These are phyloP conservation scores for Amanita jacksonii DNA, from an alignment of 768 basidiomycete genomes.

Conservation along the genomic window DNA sequence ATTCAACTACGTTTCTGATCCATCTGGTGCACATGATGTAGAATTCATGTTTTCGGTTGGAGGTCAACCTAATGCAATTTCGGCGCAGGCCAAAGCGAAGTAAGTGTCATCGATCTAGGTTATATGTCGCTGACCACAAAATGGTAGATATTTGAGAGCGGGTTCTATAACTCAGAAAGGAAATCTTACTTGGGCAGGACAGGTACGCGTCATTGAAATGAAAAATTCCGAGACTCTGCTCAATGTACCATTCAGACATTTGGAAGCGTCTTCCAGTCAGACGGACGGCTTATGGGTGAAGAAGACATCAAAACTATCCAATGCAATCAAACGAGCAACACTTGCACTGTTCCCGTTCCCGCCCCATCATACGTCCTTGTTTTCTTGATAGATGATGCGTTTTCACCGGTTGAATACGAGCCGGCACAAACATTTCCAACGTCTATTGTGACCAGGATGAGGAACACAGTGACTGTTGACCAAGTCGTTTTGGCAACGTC, in stretches of 20 bases:
- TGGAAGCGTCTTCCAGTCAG: constrained; percentile 48
- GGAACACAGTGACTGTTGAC: constrained; percentile 46
- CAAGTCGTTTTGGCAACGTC: constrained; percentile 48
- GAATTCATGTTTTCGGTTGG: constrained; percentile 21
- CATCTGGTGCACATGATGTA: constrained; percentile 44
- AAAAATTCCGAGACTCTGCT: background rate
- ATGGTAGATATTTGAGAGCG: constrained; percentile 41
- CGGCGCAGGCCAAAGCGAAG: constrained; percentile 47
- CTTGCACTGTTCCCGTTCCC: constrained; percentile 52
- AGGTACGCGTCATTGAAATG: constrained; percentile 24
- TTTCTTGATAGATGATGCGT: constrained; percentile 41
- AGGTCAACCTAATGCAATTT: constrained; percentile 25
- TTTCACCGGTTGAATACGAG: constrained; percentile 17
- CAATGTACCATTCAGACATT: constrained; percentile 33
- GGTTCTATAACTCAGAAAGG: constrained; percentile 40
- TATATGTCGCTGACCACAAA: background rate
- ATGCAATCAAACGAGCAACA: constrained; percentile 41
- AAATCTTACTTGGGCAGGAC: constrained; percentile 55
- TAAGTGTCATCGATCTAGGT: constrained; percentile 19
- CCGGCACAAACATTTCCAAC: constrained; percentile 39
- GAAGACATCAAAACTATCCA: constrained; percentile 40
- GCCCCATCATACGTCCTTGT: constrained; percentile 66
- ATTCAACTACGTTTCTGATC: constrained; percentile 63
- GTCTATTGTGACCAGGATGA: constrained; percentile 39
- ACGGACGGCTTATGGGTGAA: constrained; percentile 50